A percentile compares a stretch with the other conserved stretches of the same genome.
Conservation (phyloP, 345 rosid species). For the Salix purpurea region DNA sequence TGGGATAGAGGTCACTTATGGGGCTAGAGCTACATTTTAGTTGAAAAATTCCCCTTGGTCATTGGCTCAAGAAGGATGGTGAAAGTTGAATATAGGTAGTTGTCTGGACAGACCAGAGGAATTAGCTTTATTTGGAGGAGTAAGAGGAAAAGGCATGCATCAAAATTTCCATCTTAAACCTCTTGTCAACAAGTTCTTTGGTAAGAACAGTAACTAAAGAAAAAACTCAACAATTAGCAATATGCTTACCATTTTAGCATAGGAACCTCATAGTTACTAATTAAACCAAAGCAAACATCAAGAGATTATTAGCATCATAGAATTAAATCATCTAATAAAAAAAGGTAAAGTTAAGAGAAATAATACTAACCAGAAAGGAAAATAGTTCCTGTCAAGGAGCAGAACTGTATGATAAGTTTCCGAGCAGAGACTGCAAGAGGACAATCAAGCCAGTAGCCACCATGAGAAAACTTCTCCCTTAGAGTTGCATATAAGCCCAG, state of each 20-base stretch:
- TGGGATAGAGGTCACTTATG: not conserved
- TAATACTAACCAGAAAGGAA: conserved; percentile 66
- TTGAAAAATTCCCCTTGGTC: not conserved
- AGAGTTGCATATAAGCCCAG: conserved; percentile 65
- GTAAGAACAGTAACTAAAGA: not conserved
- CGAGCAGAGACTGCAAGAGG: conserved; percentile 93
- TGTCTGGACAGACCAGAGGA: not conserved
- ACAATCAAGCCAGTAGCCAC: conserved; percentile 83
- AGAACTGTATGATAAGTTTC: conserved; percentile 85
- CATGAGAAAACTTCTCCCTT: conserved; percentile 67
- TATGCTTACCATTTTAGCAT: not conserved
- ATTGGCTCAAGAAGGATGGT: not conserved
- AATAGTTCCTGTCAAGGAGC: conserved; percentile 76
- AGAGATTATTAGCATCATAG: not conserved
- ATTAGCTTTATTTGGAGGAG: not conserved
- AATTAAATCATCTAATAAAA: not conserved
- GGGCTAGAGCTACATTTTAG: not conserved
- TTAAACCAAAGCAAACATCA: conserved; percentile 6
- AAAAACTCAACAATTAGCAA: not conserved
- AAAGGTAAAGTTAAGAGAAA: not conserved
- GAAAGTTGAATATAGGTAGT: not conserved
- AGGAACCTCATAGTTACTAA: not conserved
- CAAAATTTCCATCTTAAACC: not conserved
- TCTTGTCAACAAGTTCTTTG: not conserved
- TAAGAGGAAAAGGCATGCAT: not conserved